Conservation (phyloP, 2,329 filamentous ascomycete species). For the Arthrobotrys entomopaga region DNA sequence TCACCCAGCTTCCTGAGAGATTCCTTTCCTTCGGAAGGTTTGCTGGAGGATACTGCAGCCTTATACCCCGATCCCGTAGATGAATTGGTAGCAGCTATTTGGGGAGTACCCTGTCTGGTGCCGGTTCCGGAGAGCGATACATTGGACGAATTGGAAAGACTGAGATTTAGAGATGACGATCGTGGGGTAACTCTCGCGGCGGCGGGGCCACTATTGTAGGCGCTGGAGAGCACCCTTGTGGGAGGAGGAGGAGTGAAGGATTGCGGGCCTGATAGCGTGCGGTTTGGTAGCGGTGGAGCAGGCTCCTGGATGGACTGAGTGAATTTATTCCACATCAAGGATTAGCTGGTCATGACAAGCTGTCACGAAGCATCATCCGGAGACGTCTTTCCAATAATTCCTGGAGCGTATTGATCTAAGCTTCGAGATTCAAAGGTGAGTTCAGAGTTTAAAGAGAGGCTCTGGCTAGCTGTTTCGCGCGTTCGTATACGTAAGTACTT, state of each 20-base stretch:
- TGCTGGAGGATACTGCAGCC: slow-evolving; percentile 32
- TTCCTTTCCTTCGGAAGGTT: slow-evolving; percentile 48
- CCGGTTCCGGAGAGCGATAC: slow-evolving; percentile 76
- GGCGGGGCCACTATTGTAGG: slow-evolving; percentile 26
- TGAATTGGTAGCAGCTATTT: slow-evolving; percentile 10
- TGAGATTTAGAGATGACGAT: slow-evolving; percentile 81
- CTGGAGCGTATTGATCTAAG: not conserved
- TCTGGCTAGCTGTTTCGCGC: not conserved
- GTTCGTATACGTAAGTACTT: slow-evolving; percentile 17
- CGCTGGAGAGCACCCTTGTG: slow-evolving; percentile 46
- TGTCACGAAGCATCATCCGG: slow-evolving; percentile 51
- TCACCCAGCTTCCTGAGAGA: slow-evolving; percentile 42
- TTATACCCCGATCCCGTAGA: slow-evolving; percentile 27
- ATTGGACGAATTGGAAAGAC: slow-evolving; percentile 77
- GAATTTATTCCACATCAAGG: slow-evolving; percentile 56
- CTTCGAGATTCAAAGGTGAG: not conserved
- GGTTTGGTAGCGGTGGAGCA: slow-evolving; percentile 46
- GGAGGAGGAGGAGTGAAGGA: slow-evolving; percentile 30
- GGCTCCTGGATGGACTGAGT: slow-evolving; percentile 54
- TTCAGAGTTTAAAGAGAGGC: not conserved
- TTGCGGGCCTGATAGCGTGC: slow-evolving; percentile 26
- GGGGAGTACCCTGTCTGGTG: slow-evolving; percentile 61
- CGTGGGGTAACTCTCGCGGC: slow-evolving; percentile 69
- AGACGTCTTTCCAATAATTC: not conserved
- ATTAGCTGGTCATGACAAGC: slow-evolving; percentile 50